Percentiles rank a stretch among this genome's conserved stretches.
phyloP scores from a whole-genome alignment of 1,284 basidiomycete genomes.

The Fomitopsis palustris region DNA sequence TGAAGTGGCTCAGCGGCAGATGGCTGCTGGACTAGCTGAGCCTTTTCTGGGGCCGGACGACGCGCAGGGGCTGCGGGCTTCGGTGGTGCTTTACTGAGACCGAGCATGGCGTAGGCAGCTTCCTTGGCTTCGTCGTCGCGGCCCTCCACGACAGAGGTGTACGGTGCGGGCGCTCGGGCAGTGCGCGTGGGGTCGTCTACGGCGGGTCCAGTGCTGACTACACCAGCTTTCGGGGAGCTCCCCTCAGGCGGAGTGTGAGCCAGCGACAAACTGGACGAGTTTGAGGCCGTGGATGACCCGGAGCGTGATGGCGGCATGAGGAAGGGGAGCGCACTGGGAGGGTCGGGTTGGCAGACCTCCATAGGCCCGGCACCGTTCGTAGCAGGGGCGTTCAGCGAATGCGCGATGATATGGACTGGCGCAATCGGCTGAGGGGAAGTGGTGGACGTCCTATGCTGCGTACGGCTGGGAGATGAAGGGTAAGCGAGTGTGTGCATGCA shows the following conservation, averaged over 20 bases:
- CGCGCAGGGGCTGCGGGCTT: no score
- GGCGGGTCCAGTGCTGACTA: neutral
- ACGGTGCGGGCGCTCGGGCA: neutral
- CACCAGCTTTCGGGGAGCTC: neutral
- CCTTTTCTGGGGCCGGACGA: neutral
- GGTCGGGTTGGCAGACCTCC: neutral
- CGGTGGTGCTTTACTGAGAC: neutral
- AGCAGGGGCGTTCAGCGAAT: neutral
- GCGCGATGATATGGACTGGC: neutral
- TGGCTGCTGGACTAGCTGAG: neutral
- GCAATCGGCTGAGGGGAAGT: neutral
- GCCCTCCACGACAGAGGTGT: neutral
- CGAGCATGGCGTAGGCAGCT: neutral
- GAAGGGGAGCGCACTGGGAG: neutral
- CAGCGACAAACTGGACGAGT: neutral
- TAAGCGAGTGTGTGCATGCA: neutral
- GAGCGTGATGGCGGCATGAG: neutral
- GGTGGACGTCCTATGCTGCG: neutral
- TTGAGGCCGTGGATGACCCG: neutral
- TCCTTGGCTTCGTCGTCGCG: neutral
- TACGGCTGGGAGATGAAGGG: neutral
- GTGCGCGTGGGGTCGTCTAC: neutral
- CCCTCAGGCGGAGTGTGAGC: neutral
- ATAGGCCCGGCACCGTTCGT: neutral
- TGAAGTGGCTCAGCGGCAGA: neutral